Evolutionary conservation across 768 basidiomycete species (phyloP), one percentile per base, ranked within the genome.

Genomic region (Tremella fuciformis): DNA sequence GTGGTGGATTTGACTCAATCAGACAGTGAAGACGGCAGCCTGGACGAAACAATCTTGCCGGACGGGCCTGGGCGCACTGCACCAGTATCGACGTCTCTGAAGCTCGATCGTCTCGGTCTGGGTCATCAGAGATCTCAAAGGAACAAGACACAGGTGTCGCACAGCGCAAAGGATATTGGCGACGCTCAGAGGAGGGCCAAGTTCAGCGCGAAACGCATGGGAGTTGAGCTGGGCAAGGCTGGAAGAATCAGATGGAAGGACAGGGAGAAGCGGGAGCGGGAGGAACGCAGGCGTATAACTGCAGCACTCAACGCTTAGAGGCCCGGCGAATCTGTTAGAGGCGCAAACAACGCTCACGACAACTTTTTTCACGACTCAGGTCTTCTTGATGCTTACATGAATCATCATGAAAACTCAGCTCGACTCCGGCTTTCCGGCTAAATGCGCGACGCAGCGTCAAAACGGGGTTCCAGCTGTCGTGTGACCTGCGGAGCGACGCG

Each of bases 231-330:
- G 58, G 71, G 71, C 0, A 67, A 73, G 59, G 67, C 67, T 55
- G 71, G 71, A n/a, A 70, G 68, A 57, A 53, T 66, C 34, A 70
- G 60, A 53, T 73, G 71, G 72, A 65, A 64, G 47, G 65, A 70
- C 25, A 49, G 34, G 48, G 69, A 70, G 39, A 65, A 52, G 62
- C 61, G 42, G 53, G 72, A 74, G 19, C 61, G 72, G 26, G 69
- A 71, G 16, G 69, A 74, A 48, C 58, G 72, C 42, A 59, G 51
- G 40, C 40, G 65, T 22, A 50, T 73, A 34, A 11, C 29, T 34
- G 29, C 29, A 34, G 29, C 29, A 34, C 29, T 34, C 29, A 34
- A 34, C 29, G 4, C 29, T 34, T 34, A 34, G 29, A 34, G 29
- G 29, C 29, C 11, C 29, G 29, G 29, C 11, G n/a, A n/a, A n/a